Conservation (phyloP, 257 asterid species). For the Capsicum baccatum region DNA sequence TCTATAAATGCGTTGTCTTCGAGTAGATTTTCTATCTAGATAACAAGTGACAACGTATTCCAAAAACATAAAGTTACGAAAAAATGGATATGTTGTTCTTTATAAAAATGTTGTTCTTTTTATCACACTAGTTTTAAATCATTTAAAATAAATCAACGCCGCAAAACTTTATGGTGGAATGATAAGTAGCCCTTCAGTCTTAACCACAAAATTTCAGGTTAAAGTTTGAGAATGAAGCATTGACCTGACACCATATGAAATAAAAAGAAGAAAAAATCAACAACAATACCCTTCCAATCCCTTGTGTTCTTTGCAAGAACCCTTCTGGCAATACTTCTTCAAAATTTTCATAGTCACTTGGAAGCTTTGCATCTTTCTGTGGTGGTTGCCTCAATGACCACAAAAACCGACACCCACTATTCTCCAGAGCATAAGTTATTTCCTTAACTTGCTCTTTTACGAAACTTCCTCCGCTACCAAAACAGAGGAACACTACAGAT, state of each 20-base stretch:
- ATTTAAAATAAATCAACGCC: neutral
- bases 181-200: too few species aligned
- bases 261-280: neutral
- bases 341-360: constrained; percentile 13
- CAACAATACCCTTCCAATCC: constrained; percentile 33
- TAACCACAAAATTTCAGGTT: too few species aligned
- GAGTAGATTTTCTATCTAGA: neutral
- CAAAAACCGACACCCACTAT: constrained; percentile 47
- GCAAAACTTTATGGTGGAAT: too few species aligned
- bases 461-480: constrained; percentile 38
- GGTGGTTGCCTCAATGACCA: constrained; percentile 56
- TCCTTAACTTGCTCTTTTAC: constrained; percentile 33
- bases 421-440: constrained; percentile 51
- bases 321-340: constrained; percentile 40
- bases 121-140: neutral
- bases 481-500: constrained; percentile 39
- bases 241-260: neutral
- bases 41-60: neutral
- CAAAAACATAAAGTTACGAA: neutral
- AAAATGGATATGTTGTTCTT: too few species aligned
- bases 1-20: neutral
- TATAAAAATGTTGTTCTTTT: neutral
- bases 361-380: neutral
- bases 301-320: constrained; percentile 39
- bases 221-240: neutral